Evolutionary conservation across 2,329 filamentous ascomycete genomes (phyloP).

Genomic region (Diplodia seriata): DNA sequence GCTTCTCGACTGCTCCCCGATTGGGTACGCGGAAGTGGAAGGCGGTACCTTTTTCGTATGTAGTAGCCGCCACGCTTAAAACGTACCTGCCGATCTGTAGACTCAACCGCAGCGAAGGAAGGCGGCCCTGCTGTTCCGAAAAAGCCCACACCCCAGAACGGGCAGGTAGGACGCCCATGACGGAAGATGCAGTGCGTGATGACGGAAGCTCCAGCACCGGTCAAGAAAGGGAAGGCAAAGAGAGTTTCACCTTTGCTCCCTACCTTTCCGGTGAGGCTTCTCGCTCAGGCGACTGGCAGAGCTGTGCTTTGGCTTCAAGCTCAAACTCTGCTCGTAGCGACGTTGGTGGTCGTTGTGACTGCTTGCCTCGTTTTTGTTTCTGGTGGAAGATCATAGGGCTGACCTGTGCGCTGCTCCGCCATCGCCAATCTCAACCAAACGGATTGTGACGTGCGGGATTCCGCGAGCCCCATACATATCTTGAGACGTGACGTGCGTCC

Average conservation of each 20-base stretch:
- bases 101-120: too few species aligned
- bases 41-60: background rate
- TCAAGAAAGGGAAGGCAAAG: background rate
- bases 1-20: too few species aligned
- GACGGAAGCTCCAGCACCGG: background rate
- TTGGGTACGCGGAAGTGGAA: background rate
- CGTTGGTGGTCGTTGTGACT: too few species aligned
- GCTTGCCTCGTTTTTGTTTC: conserved; percentile 1
- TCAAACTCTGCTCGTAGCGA: conserved; percentile 2
- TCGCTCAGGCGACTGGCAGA: too few species aligned
- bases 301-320: background rate
- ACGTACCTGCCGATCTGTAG: too few species aligned
- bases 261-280: background rate
- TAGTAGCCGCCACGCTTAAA: too few species aligned
- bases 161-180: background rate
- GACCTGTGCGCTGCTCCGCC: background rate
- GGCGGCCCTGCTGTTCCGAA: background rate
- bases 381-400: background rate
- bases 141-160: background rate
- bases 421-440: background rate
- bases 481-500: background rate
- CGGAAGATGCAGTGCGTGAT: background rate
- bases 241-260: background rate
- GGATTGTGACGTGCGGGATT: background rate
- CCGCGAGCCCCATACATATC: background rate